Conservation (phyloP, 2,329 filamentous ascomycete species). For the Claviceps lovelessii region DNA sequence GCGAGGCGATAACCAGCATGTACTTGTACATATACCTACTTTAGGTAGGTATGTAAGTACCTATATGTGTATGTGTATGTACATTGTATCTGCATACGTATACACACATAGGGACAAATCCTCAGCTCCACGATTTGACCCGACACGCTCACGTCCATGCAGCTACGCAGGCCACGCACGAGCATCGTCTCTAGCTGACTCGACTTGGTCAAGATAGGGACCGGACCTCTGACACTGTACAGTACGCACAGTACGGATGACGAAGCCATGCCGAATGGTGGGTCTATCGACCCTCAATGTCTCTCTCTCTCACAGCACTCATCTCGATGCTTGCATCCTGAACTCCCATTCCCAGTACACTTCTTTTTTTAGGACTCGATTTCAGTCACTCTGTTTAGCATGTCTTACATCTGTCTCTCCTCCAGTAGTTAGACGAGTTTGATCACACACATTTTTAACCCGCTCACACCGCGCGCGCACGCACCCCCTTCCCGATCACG, state of each 20-base stretch:
- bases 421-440: neutral
- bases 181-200: slow-evolving; percentile 2
- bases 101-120: neutral
- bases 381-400: neutral
- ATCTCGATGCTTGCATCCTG: neutral
- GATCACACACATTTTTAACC: neutral
- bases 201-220: neutral
- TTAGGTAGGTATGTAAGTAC: too few relatives aligned
- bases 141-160: neutral
- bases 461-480: neutral
- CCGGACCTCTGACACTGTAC: too few relatives aligned
- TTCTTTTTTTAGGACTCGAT: neutral
- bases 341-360: neutral
- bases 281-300: slow-evolving; percentile 4
- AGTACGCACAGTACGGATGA: neutral
- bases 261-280: neutral
- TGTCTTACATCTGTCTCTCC: slow-evolving; percentile 1
- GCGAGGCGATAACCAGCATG: neutral
- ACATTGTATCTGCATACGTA: too few relatives aligned
- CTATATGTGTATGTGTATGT: too few relatives aligned
- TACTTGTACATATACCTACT: too few relatives aligned
- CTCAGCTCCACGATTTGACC: neutral
- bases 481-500: neutral
- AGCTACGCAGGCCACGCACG: neutral
- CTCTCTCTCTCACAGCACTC: slow-evolving; percentile 4